Conservation (phyloP, 768 basidiomycete genomes). For the Lentinula raphanica region DNA sequence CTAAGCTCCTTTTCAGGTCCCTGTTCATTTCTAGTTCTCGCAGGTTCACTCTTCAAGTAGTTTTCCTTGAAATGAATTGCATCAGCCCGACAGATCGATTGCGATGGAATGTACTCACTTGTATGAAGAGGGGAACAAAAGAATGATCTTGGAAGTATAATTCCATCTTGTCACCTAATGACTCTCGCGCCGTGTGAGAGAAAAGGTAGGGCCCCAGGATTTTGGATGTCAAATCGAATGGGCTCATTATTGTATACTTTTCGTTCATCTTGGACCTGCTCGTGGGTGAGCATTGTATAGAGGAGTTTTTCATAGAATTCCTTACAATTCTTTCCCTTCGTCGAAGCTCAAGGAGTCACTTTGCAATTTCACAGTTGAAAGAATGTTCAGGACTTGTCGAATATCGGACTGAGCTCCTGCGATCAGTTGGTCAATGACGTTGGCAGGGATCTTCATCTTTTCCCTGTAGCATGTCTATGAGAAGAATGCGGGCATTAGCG, state of each 20-base stretch:
- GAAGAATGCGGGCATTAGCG: not conserved
- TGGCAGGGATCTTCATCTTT: conserved; percentile 86
- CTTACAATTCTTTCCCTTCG: conserved; percentile 85
- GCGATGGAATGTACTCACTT: conserved; percentile 41
- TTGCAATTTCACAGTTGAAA: conserved; percentile 95
- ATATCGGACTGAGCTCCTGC: conserved; percentile 90
- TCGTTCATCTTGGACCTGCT: conserved; percentile 76
- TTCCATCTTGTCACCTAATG: conserved; percentile 89
- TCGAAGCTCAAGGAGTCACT: conserved; percentile 82
- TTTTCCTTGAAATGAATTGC: conserved; percentile 68
- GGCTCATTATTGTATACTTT: conserved; percentile 86
- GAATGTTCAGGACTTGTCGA: conserved; percentile 95
- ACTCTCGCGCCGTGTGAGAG: conserved; percentile 72
- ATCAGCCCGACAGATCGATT: conserved; percentile 2
- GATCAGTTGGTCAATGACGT: conserved; percentile 90
- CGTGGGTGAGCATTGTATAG: not conserved
- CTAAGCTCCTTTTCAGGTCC: conserved; percentile 66
- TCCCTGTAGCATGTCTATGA: conserved; percentile 48
- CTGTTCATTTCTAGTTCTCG: conserved; percentile 47
- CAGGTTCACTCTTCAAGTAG: conserved; percentile 81
- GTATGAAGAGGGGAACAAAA: conserved; percentile 92
- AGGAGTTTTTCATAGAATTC: not conserved
- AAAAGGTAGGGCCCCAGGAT: conserved; percentile 91
- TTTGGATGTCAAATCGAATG: conserved; percentile 88
- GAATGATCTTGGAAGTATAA: conserved; percentile 95